Conservation (phyloP, 2,329 filamentous ascomycete genomes). For the Samsoniella hepiali region DNA sequence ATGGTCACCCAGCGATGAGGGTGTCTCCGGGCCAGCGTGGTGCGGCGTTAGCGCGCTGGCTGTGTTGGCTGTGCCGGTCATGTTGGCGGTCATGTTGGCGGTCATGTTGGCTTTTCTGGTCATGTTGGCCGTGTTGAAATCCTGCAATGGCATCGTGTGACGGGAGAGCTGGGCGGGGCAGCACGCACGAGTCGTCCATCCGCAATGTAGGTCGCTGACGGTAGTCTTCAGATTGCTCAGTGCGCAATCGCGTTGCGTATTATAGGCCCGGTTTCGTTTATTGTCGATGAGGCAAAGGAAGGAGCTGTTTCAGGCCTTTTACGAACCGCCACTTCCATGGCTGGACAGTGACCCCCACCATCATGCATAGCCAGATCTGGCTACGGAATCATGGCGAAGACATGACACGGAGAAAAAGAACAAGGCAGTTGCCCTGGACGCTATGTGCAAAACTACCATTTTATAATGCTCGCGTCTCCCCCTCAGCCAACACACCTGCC, state of each 20-base stretch:
- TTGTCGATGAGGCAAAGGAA: background rate
- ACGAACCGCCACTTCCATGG: background rate
- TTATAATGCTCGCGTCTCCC: background rate
- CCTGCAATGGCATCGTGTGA: background rate
- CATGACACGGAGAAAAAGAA: background rate
- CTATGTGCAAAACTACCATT: background rate
- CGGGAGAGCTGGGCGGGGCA: background rate
- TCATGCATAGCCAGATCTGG: background rate
- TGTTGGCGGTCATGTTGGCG: background rate
- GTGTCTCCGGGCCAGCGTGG: background rate
- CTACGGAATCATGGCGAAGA: background rate
- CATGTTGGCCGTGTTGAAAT: too few relatives aligned
- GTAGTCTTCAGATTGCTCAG: background rate
- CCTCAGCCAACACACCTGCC: background rate
- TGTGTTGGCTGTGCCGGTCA: background rate
- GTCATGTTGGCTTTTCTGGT: too few relatives aligned
- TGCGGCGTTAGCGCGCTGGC: background rate
- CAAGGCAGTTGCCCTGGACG: background rate
- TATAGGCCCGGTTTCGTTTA: background rate
- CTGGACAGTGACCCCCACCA: background rate
- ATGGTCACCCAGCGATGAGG: background rate
- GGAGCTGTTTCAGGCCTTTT: background rate
- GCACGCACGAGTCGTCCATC: background rate
- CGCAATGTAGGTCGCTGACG: background rate
- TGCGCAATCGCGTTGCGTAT: background rate